phyloP scores from a whole-genome alignment of 2,329 filamentous ascomycete species.

The Emmonsia crescens region DNA sequence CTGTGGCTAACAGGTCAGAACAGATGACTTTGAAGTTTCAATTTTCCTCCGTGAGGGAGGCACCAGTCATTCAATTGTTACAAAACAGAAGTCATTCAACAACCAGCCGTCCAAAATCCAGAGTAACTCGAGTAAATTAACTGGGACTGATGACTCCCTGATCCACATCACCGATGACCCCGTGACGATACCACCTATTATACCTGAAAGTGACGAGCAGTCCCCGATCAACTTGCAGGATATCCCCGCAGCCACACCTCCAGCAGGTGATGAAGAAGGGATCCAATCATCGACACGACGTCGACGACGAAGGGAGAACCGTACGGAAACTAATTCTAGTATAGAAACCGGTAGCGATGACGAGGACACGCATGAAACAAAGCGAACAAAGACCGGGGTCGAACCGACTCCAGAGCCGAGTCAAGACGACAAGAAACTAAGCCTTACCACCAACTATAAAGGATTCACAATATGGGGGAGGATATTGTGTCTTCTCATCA shows the following conservation, averaged over 20 bases:
- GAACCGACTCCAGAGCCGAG: conserved; percentile 28
- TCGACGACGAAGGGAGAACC: conserved; percentile 17
- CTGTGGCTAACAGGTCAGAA: neutral
- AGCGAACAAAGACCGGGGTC: conserved; percentile 23
- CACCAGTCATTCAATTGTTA: conserved; percentile 74
- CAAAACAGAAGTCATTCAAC: conserved; percentile 70
- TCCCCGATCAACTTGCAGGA: conserved; percentile 38
- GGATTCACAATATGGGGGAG: conserved; percentile 93
- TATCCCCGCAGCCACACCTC: conserved; percentile 41
- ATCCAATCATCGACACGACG: conserved; percentile 12
- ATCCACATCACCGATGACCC: conserved; percentile 39
- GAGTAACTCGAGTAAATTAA: conserved; percentile 54
- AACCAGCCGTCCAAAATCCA: conserved; percentile 44
- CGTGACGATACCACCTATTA: conserved; percentile 32
- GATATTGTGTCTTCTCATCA: conserved; percentile 82
- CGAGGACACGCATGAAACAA: conserved; percentile 12
- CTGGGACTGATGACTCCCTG: conserved; percentile 45
- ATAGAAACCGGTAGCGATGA: conserved; percentile 5
- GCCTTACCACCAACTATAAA: conserved; percentile 78
- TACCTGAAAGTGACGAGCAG: conserved; percentile 52
- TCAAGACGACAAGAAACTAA: conserved; percentile 80
- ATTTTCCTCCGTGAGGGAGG: conserved; percentile 84
- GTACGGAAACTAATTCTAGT: conserved; percentile 6
- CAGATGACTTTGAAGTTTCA: conserved; percentile 91
- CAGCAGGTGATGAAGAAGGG: neutral